These are phyloP conservation scores for Aspergillus fijiensis DNA, from an alignment of 2,329 filamentous ascomycete genomes.

Conservation along the genomic window DNA sequence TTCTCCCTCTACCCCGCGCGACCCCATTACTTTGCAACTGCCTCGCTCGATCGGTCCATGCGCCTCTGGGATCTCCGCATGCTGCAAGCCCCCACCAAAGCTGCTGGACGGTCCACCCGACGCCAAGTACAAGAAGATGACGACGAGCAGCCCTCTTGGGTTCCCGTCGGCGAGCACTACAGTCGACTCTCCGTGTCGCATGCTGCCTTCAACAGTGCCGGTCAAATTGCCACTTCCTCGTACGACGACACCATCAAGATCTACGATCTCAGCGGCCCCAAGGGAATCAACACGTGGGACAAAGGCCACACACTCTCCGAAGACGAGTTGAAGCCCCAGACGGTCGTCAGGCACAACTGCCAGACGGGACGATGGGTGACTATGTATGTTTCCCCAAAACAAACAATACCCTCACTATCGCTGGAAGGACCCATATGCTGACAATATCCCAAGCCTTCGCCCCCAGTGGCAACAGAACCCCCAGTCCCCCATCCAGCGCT, in stretches of 20 bases:
- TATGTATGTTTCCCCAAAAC: slow-evolving; percentile 54
- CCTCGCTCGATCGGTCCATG: slow-evolving; percentile 82
- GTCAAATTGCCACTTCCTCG: slow-evolving; percentile 84
- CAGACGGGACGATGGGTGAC: slow-evolving; percentile 95
- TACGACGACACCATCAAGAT: slow-evolving; percentile 97
- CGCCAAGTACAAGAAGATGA: not conserved
- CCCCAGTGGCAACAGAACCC: slow-evolving; percentile 88
- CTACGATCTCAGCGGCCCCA: slow-evolving; percentile 65
- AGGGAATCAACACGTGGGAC: slow-evolving; percentile 60
- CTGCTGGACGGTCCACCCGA: not conserved
- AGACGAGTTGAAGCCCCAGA: slow-evolving; percentile 66
- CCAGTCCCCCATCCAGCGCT: slow-evolving; percentile 75
- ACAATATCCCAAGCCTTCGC: slow-evolving; percentile 55
- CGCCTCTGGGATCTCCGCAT: slow-evolving; percentile 92
- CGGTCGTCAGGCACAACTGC: slow-evolving; percentile 80
- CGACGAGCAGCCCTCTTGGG: slow-evolving; percentile 54
- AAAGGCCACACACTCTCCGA: slow-evolving; percentile 58
- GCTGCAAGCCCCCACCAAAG: slow-evolving; percentile 19
- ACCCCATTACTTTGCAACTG: slow-evolving; percentile 82
- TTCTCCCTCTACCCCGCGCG: slow-evolving; percentile 80
- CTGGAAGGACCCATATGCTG: not conserved
- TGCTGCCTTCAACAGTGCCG: slow-evolving; percentile 81
- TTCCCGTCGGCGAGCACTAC: slow-evolving; percentile 75
- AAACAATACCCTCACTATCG: not conserved
- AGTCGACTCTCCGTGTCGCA: slow-evolving; percentile 86